Conservation (phyloP, 2,329 filamentous ascomycete genomes). For the Elsinoe arachidis region DNA sequence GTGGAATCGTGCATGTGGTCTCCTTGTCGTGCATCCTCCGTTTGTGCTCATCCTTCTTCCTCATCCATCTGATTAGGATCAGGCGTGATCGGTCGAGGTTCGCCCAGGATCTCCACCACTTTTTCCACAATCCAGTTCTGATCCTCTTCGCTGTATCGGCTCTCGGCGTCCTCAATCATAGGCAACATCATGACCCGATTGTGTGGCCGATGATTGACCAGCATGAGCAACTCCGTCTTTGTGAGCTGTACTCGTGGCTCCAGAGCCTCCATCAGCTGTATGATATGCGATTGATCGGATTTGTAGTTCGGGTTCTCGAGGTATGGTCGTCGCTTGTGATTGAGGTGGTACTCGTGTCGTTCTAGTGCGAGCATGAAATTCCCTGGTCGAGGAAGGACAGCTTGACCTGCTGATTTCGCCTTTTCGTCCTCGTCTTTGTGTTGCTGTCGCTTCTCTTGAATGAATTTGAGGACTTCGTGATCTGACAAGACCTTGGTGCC, state of each 20-base stretch:
- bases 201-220: constrained; percentile 27
- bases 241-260: constrained; percentile 27
- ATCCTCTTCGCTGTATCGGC: constrained; percentile 26
- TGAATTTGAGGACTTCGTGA: constrained; percentile 28
- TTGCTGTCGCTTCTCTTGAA: constrained; percentile 24
- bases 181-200: constrained; percentile 27
- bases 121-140: constrained; percentile 25
- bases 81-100: neutral
- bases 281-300: constrained; percentile 21
- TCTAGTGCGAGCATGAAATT: constrained; percentile 24
- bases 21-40: neutral
- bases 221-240: constrained; percentile 27
- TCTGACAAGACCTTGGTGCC: constrained; percentile 29
- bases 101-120: constrained; percentile 19
- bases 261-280: constrained; percentile 19
- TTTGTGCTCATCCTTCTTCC: neutral
- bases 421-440: constrained; percentile 25
- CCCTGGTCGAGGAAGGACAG: constrained; percentile 20
- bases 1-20: too few species aligned
- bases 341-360: constrained; percentile 17
- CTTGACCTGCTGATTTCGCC: constrained; percentile 20
- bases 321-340: constrained; percentile 19
- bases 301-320: constrained; percentile 19
- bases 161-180: constrained; percentile 29
- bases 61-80: constrained; percentile 4